Evolutionary conservation across 768 basidiomycete genomes (phyloP).

Genomic region (Pseudohyphozyma bogoriensis): DNA sequence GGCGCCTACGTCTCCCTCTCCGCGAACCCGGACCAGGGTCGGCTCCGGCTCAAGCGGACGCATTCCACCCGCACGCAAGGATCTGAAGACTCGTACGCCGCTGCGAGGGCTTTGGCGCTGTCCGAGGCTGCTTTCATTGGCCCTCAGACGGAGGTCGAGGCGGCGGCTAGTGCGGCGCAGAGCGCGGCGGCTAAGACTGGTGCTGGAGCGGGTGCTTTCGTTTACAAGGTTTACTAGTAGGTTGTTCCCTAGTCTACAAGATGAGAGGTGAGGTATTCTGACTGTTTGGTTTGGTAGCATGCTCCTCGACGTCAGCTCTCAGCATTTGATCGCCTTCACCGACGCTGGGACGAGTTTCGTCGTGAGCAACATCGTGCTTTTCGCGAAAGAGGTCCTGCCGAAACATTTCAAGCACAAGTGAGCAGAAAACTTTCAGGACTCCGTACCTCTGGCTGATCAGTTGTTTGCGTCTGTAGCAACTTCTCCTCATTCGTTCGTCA

Average conservation of each 20-base stretch:
- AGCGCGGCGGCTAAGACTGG: neutral
- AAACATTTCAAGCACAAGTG: slow-evolving; percentile 1
- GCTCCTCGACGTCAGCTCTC: neutral
- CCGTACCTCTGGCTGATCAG: neutral
- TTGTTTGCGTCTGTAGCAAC: slow-evolving; percentile 43
- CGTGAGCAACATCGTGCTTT: neutral
- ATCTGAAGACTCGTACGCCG: too few relatives aligned
- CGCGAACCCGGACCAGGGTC: too few relatives aligned
- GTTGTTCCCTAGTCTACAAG: neutral
- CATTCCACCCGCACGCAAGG: too few relatives aligned
- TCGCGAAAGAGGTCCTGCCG: neutral
- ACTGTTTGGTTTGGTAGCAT: neutral
- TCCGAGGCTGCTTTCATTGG: too few relatives aligned
- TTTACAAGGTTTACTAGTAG: slow-evolving; percentile 1
- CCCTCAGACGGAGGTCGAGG: slow-evolving; percentile 1
- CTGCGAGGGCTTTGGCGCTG: too few relatives aligned
- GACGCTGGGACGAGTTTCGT: neutral
- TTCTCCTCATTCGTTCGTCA: slow-evolving; percentile 86
- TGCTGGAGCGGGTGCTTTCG: neutral
- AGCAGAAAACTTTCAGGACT: too few relatives aligned
- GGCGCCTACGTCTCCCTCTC: too few relatives aligned
- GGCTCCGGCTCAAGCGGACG: too few relatives aligned
- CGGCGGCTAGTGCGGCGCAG: neutral
- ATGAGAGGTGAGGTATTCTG: neutral
- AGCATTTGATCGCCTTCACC: neutral